Evolutionary conservation across 495 filamentous ascomycete genomes (phyloP), one percentile per base, ranked within the genome.

Genomic region (Friedmanniomyces endolithicus): DNA sequence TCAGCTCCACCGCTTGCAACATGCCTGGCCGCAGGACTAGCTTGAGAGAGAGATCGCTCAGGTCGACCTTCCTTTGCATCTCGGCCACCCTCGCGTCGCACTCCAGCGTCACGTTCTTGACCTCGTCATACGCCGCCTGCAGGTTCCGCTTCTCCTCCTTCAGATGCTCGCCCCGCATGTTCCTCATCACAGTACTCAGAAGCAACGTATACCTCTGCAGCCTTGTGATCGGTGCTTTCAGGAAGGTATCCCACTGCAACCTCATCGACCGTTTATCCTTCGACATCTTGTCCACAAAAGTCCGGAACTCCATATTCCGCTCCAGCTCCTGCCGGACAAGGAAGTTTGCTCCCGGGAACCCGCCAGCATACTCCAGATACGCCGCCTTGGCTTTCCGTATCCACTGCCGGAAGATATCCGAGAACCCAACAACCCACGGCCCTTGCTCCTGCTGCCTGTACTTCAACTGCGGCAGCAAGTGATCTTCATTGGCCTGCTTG

Each of bases 321-420:
- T 87, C 82, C 0, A 83, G 74, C 69, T 99, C 92, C 67, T 85
- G 88, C 46, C 87, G 82, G 22, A 99, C 79, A 37, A 88, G 70
- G 68, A 85, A 89, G 33, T 77, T 83, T 0, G 92, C 92, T 44
- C 85, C 78, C 0, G 92, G 90, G 54, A 88, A 97, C 0, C 80
- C 82, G 0, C 86, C 83, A 47, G 90, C 88, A 69, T 97, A 99
- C 41, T 90, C 90, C 56, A 96, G 82, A 69, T 97, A 99, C 1
- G 85, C 82, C 6, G 72, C 70, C 69, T 84, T 87, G 1, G 94
- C 92, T 69, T 96, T 97, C 48, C 92, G 79, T 61, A 99, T 94
- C 92, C 92, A 99, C 69, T 99, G 94, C 55, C 92, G 76, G 72
- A 99, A 99, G 52, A 99, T 88, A 60, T 97, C 92, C 64, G 89